These are phyloP conservation scores for Holtermanniella nyarrowii DNA, from an alignment of 768 basidiomycete species.

Conservation along the genomic window DNA sequence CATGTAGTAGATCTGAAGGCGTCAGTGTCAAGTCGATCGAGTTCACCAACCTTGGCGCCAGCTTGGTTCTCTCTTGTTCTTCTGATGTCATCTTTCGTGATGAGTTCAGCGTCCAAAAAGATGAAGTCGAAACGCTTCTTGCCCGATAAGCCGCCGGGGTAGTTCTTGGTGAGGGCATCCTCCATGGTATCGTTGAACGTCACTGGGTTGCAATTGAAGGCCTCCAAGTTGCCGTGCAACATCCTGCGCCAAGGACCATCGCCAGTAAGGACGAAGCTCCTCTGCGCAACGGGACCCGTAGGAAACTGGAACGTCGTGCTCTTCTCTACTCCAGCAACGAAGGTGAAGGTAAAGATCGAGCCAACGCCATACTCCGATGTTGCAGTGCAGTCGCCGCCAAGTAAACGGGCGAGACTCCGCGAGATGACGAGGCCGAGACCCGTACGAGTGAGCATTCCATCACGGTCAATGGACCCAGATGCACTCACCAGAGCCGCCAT, in stretches of 20 bases:
- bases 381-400: constrained; percentile 28
- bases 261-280: constrained; percentile 16
- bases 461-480: not conserved
- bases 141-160: constrained; percentile 11
- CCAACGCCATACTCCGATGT: constrained; percentile 28
- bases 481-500: constrained; percentile 21
- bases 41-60: no score
- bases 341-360: constrained; percentile 24
- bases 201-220: constrained; percentile 16
- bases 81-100: constrained; percentile 4
- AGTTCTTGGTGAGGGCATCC: constrained; percentile 4
- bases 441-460: not conserved
- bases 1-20: constrained; percentile 24
- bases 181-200: constrained; percentile 11
- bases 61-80: no score
- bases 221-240: constrained; percentile 13
- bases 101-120: constrained; percentile 12
- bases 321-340: constrained; percentile 11
- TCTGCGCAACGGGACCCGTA: not conserved
- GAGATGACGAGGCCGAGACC: constrained; percentile 35
- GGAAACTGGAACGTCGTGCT: not conserved
- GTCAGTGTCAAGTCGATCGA: not conserved
- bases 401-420: constrained; percentile 17
- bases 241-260: constrained; percentile 21
- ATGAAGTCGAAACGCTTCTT: constrained; percentile 12